A percentile compares a stretch with the other conserved stretches of the same genome.
Evolutionary conservation across 129 eudicot species (phyloP).

Genomic region (Tagetes patula): DNA sequence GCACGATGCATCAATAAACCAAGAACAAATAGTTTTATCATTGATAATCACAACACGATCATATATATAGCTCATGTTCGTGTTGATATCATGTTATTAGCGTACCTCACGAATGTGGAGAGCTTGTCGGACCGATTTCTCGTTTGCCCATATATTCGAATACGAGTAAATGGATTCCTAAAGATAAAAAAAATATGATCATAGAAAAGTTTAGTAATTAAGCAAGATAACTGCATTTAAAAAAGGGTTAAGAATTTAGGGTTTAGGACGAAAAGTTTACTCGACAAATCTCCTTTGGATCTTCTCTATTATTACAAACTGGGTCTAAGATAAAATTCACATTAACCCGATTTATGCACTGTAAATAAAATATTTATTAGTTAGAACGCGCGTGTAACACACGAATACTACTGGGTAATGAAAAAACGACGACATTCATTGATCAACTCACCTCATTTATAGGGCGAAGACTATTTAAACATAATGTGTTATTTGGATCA

Average conservation of each 20-base stretch:
- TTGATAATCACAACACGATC: background rate
- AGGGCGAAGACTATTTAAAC: slow-evolving; percentile 29
- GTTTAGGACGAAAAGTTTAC: slow-evolving; percentile 9
- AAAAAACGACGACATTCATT: background rate
- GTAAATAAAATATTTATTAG: background rate
- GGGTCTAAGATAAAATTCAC: slow-evolving; percentile 25
- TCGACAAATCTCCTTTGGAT: slow-evolving; percentile 29
- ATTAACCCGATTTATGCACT: slow-evolving; percentile 32
- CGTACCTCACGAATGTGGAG: slow-evolving; percentile 51
- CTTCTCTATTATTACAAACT: slow-evolving; percentile 17
- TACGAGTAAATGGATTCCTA: slow-evolving; percentile 32
- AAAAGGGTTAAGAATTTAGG: background rate
- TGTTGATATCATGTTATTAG: background rate
- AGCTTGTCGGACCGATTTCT: slow-evolving; percentile 39
- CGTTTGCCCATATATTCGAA: slow-evolving; percentile 43
- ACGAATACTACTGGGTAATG: background rate
- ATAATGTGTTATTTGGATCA: slow-evolving; percentile 37
- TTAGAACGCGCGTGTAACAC: background rate
- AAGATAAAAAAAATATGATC: background rate
- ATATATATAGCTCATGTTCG: background rate
- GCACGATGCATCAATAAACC: background rate
- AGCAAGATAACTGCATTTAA: background rate
- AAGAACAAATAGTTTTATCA: too few relatives aligned
- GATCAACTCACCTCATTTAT: slow-evolving; percentile 30
- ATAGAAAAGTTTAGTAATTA: background rate